Conservation (phyloP, 2,329 filamentous ascomycete genomes). For the Botrytis elliptica region DNA sequence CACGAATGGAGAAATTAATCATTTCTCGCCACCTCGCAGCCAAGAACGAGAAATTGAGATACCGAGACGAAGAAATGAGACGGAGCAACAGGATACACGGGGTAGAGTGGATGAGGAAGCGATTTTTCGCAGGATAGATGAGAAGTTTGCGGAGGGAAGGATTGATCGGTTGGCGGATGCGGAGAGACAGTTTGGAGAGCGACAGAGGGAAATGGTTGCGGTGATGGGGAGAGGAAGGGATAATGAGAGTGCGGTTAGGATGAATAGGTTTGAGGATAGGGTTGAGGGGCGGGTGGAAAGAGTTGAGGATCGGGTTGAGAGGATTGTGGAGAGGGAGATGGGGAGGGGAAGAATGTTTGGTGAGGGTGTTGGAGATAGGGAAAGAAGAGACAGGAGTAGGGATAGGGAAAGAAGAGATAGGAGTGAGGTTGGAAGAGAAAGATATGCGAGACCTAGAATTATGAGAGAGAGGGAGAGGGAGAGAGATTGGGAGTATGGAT, state of each 20-base stretch:
- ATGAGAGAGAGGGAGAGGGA: constrained; percentile 1
- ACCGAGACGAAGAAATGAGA: background rate
- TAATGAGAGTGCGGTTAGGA: background rate
- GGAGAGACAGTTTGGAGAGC: background rate
- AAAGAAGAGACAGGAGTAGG: background rate
- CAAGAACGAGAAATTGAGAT: background rate
- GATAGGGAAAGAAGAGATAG: background rate
- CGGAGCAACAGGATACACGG: background rate
- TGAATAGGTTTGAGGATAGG: constrained; percentile 5
- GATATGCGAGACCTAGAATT: background rate
- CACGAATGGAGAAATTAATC: background rate
- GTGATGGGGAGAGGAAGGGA: background rate
- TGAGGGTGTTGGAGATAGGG: background rate
- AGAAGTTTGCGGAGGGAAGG: background rate
- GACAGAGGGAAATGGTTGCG: background rate
- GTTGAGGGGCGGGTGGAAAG: background rate
- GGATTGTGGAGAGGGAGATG: background rate
- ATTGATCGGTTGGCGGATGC: background rate
- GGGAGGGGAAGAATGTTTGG: background rate
- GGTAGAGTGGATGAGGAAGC: background rate
- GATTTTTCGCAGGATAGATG: background rate
- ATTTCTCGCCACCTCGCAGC: background rate
- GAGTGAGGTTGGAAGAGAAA: background rate
- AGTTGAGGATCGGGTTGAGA: background rate
- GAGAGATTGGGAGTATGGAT: constrained; percentile 3